These are phyloP conservation scores for Annona squamosa DNA, from an alignment of 164 flowering plant genomes.

Conservation along the genomic window DNA sequence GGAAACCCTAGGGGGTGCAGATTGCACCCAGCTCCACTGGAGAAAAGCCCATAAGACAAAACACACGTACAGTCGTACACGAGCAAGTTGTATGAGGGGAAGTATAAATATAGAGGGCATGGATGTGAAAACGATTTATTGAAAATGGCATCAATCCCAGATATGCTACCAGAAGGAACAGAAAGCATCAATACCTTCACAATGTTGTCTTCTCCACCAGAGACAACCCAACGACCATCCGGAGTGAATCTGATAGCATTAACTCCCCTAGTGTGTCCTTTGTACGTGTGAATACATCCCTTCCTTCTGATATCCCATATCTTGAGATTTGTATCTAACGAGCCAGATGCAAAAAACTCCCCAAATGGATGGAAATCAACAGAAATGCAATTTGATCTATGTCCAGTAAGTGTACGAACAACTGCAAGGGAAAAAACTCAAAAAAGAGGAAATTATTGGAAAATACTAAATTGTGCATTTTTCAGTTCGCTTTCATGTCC, in stretches of 20 bases:
- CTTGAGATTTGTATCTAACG: slow-evolving; percentile 93
- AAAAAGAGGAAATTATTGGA: neutral
- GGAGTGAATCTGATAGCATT: slow-evolving; percentile 95
- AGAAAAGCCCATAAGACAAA: neutral
- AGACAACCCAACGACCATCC: slow-evolving; percentile 99
- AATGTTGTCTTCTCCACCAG: slow-evolving; percentile 93
- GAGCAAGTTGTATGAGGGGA: neutral
- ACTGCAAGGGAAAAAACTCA: slow-evolving; percentile 33
- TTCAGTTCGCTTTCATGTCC: neutral
- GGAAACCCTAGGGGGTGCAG: too few relatives aligned
- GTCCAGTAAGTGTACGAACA: slow-evolving; percentile 96
- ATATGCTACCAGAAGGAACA: neutral
- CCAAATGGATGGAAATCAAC: slow-evolving; percentile 99
- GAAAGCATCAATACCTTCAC: slow-evolving; percentile 61
- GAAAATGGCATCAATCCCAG: neutral
- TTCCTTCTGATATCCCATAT: slow-evolving; percentile 98
- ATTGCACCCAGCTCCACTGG: too few relatives aligned
- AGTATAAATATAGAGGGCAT: neutral
- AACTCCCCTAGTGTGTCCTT: slow-evolving; percentile 96
- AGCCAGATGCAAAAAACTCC: slow-evolving; percentile 99
- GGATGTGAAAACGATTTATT: neutral
- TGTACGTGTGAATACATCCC: slow-evolving; percentile 97
- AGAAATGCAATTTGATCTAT: slow-evolving; percentile 90
- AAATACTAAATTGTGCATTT: neutral
- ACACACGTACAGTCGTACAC: neutral